Conservation (phyloP, 2,329 filamentous ascomycete species). For the Claviceps spartinae region DNA sequence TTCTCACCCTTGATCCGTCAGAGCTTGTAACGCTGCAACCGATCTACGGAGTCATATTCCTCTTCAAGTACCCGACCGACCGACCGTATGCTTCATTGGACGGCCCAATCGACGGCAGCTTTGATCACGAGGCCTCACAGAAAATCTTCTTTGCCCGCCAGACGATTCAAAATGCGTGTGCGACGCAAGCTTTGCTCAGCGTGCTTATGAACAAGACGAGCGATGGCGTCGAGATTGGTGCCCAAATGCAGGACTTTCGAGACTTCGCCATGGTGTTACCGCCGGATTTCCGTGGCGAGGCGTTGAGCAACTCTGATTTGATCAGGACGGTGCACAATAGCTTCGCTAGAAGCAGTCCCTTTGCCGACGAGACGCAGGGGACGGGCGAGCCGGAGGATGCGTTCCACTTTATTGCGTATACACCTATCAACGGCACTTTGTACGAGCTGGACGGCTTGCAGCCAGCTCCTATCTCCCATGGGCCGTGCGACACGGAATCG, state of each 20-base stretch:
- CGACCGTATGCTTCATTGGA: constrained; percentile 44
- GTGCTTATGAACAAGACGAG: constrained; percentile 76
- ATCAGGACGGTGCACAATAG: constrained; percentile 78
- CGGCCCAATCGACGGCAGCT: constrained; percentile 66
- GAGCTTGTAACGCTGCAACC: constrained; percentile 58
- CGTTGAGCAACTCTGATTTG: constrained; percentile 48
- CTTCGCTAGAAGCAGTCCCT: constrained; percentile 78
- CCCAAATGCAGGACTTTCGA: constrained; percentile 61
- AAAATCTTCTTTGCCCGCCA: constrained; percentile 88
- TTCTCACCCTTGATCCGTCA: constrained; percentile 74
- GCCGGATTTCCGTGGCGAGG: constrained; percentile 51
- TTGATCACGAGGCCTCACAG: constrained; percentile 62
- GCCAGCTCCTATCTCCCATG: constrained; percentile 82
- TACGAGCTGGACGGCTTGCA: constrained; percentile 96
- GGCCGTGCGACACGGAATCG: constrained; percentile 50
- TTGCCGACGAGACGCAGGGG: constrained; percentile 73
- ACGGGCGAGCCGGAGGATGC: constrained; percentile 66
- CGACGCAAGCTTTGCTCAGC: constrained; percentile 85
- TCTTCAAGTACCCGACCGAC: constrained; percentile 88
- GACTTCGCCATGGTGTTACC: constrained; percentile 81
- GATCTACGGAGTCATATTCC: constrained; percentile 92
- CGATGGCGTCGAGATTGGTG: constrained; percentile 56
- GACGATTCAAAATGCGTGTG: constrained; percentile 97
- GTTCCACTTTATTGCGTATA: constrained; percentile 97
- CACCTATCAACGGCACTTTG: constrained; percentile 60